phyloP scores from a whole-genome alignment of 1,284 basidiomycete species.

The Heliocybe sulcata region DNA sequence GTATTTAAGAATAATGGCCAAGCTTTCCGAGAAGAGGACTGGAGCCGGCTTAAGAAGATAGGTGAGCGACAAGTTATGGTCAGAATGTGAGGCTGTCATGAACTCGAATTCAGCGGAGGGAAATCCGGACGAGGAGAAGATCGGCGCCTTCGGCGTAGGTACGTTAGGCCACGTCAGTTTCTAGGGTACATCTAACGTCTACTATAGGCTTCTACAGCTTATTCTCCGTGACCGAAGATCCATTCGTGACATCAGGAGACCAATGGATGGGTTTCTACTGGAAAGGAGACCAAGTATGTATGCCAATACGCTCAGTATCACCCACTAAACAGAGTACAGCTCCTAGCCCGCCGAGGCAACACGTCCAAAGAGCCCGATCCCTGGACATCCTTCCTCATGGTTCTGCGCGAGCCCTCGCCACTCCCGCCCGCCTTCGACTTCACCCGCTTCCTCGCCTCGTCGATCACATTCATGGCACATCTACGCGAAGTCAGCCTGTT shows the following conservation, averaged over 20 bases:
- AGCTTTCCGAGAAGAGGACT: constrained; percentile 77
- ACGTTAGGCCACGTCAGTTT: constrained; percentile 15
- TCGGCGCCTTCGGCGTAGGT: constrained; percentile 84
- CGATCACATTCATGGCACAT: constrained; percentile 90
- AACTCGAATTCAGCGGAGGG: constrained; percentile 50
- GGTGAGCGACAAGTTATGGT: constrained; percentile 40
- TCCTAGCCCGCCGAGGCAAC: constrained; percentile 73
- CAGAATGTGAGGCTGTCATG: background rate
- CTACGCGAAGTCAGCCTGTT: constrained; percentile 74
- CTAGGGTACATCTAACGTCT: background rate
- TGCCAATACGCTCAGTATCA: background rate
- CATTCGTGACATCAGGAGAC: constrained; percentile 85
- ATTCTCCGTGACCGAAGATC: constrained; percentile 86
- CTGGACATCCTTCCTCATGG: constrained; percentile 94
- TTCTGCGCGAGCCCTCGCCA: constrained; percentile 75
- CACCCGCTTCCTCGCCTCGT: constrained; percentile 85
- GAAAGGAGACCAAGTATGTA: constrained; percentile 77
- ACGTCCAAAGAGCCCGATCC: constrained; percentile 21
- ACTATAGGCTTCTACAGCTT: constrained; percentile 70
- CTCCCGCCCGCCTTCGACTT: constrained; percentile 86
- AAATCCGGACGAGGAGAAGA: constrained; percentile 80
- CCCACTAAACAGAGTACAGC: constrained; percentile 25
- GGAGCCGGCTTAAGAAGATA: constrained; percentile 85
- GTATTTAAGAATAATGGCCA: constrained; percentile 86
- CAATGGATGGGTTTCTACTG: constrained; percentile 98